Evolutionary conservation across 2,329 filamentous ascomycete species (phyloP).

Genomic region (Botrytis porri): DNA sequence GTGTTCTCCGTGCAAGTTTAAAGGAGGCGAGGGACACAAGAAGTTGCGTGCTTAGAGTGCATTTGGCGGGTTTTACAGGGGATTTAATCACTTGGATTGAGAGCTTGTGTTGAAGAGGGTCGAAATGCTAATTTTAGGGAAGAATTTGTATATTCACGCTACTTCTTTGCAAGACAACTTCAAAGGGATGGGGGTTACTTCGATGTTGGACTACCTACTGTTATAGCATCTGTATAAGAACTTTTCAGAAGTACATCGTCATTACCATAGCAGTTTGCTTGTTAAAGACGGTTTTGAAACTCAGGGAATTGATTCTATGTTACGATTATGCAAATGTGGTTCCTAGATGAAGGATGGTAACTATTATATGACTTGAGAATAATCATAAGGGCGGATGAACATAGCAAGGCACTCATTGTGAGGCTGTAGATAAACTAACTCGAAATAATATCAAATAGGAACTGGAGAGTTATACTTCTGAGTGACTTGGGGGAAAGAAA

Average conservation of each 20-base stretch:
- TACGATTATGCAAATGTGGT: background rate
- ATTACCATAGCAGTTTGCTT: background rate
- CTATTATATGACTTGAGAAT: background rate
- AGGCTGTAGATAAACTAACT: background rate
- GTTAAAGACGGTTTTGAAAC: background rate
- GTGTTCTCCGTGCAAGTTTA: background rate
- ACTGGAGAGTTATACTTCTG: background rate
- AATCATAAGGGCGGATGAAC: background rate
- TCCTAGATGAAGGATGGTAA: background rate
- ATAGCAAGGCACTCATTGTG: background rate
- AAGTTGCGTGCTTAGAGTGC: background rate
- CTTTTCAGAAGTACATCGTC: background rate
- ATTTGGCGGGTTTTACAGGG: background rate
- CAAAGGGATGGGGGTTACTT: background rate
- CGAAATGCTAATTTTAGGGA: fast-evolving
- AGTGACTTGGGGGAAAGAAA: background rate
- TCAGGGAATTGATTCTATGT: background rate
- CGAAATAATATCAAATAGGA: background rate
- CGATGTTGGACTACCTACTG: background rate
- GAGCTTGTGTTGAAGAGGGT: background rate
- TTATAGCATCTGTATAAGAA: background rate
- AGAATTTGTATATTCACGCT: background rate
- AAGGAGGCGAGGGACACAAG: background rate
- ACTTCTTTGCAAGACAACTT: fast-evolving
- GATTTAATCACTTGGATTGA: background rate